A percentile compares a stretch with the other conserved stretches of the same genome.
These are phyloP conservation scores for Aspergillus brunneoviolaceus DNA, from an alignment of 2,329 filamentous ascomycete genomes.

Conservation along the genomic window DNA sequence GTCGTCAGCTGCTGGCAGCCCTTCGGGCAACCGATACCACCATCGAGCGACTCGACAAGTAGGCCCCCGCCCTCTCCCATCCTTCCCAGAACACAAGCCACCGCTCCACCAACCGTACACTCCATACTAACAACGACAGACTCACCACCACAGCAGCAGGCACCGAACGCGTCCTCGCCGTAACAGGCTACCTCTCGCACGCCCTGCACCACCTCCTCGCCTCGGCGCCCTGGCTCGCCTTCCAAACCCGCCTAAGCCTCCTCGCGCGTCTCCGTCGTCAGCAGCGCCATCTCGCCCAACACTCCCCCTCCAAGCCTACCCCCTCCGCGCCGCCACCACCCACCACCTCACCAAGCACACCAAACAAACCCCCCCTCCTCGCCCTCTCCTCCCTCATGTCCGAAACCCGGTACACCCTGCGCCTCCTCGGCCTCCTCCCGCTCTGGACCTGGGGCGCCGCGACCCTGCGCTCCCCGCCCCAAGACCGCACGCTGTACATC, in stretches of 20 bases:
- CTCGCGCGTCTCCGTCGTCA: conserved; percentile 32
- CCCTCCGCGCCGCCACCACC: conserved; percentile 28
- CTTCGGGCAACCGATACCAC: conserved; percentile 30
- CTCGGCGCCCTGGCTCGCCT: conserved; percentile 47
- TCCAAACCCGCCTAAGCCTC: conserved; percentile 48
- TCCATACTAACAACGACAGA: conserved; percentile 36
- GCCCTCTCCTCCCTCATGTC: conserved; percentile 51
- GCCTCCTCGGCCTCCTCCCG: conserved; percentile 65
- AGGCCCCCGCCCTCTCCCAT: conserved; percentile 11
- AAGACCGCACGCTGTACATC: conserved; percentile 47
- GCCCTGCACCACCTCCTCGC: conserved; percentile 61
- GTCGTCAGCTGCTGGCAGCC: conserved; percentile 26
- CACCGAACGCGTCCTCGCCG: conserved; percentile 68
- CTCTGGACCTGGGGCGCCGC: conserved; percentile 77
- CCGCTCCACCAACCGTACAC: conserved; percentile 26
- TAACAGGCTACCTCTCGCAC: conserved; percentile 67
- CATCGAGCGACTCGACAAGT: conserved; percentile 34
- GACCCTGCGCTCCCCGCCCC: conserved; percentile 48
- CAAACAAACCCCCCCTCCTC: conserved; percentile 42
- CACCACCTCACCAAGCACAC: conserved; percentile 33
- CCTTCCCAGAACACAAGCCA: conserved; percentile 14
- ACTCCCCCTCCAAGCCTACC: neutral
- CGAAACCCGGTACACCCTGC: conserved; percentile 51
- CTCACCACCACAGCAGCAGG: conserved; percentile 67
- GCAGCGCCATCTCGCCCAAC: neutral